Base-by-base conservation (phyloP, 2,329 filamentous ascomycete species). In the Fusarium sp. region DNA sequence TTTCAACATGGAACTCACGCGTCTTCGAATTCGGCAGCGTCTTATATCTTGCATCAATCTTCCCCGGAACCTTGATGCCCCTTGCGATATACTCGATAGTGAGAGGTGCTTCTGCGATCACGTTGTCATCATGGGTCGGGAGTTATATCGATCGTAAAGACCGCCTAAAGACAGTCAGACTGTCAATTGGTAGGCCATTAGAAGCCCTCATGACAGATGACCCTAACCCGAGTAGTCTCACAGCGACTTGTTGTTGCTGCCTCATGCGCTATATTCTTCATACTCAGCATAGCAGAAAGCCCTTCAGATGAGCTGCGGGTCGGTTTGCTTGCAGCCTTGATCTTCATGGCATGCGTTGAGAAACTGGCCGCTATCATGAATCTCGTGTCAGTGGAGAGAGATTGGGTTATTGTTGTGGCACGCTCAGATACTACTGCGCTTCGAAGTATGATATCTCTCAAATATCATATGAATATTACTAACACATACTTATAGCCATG, bases 81-180 rank as follows among this genome's bases (percentile, higher is more conserved):
- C 86, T 91, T 63, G 93, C 92, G 0, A 82, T 91, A n/a, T 94
- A 94, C 77, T 92, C 92, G 0, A 81, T 94, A 12, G 83, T 87
- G 10, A 88, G 92, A 28, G 86, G 88, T 11, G 81, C 85, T 0
- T 84, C 89, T 1, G 90, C 90, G 0, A 87, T 92, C 8, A 35
- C 90, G 1, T 82, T 93, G 12, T 88, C 91, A 0, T 87, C 89
- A 18, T 83, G 83, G 51, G 80, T 94, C 11, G 92, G 92, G 3
- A 77, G 79, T 3, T 85, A 85, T 44, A 88, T 94, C 42, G 92
- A 94, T 79, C 80, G 70, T 1, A 84, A 83, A 10, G 79, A 89
- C 64, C 84, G 90, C 1, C 81, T 91, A 6, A 76, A 75, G 3
- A 85, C 88, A 1, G 84, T 91, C 38, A 82, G 88, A 10, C 69